These are phyloP conservation scores for Sophora flavescens DNA, from an alignment of 306 rosid species.

Conservation along the genomic window DNA sequence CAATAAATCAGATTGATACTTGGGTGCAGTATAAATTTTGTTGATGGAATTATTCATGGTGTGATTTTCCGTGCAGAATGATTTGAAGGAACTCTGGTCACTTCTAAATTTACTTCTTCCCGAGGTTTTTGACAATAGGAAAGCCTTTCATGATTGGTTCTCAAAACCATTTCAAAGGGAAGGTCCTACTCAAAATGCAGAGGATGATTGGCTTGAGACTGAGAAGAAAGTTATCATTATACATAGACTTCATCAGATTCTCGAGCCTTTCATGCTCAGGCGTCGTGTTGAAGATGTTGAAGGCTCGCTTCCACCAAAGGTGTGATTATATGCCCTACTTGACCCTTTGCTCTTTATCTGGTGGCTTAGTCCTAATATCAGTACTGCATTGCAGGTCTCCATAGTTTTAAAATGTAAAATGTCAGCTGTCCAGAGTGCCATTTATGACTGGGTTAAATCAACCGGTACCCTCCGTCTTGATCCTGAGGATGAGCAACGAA, in stretches of 20 bases:
- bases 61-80: constrained; percentile 72
- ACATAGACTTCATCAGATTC: constrained; percentile 98
- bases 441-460: constrained; percentile 96
- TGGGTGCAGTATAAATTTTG: constrained; percentile 11
- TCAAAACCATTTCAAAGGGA: constrained; percentile 97
- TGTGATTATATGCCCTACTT: constrained; percentile 46
- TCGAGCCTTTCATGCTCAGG: constrained; percentile 99
- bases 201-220: constrained; percentile 99
- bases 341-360: constrained; percentile 24
- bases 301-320: constrained; percentile 98
- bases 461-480: constrained; percentile 99
- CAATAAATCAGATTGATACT: constrained; percentile 26
- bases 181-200: constrained; percentile 75
- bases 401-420: constrained; percentile 87
- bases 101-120: constrained; percentile 97
- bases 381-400: constrained; percentile 76
- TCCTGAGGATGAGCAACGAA: constrained; percentile 92
- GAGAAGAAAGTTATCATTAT: constrained; percentile 95
- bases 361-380: constrained; percentile 45
- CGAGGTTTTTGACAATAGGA: constrained; percentile 94
- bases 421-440: constrained; percentile 95
- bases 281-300: constrained; percentile 99
- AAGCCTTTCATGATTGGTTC: constrained; percentile 99
- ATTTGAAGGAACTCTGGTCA: constrained; percentile 99
- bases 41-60: constrained; percentile 35